phyloP scores from a whole-genome alignment of 306 rosid species.

The Aeschynomene evenia region DNA sequence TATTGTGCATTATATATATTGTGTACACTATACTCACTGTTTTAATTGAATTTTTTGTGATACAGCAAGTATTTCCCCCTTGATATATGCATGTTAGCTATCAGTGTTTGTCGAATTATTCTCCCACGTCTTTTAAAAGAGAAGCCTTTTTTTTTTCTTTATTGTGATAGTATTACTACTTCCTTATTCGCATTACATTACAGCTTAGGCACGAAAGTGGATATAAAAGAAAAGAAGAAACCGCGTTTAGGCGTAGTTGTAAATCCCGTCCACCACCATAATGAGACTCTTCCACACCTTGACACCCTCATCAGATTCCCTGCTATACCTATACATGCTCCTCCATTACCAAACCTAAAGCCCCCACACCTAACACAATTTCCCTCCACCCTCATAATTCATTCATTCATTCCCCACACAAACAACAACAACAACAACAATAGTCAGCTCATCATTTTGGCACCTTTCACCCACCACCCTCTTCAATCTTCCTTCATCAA shows the following conservation, averaged over 20 bases:
- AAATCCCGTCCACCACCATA: slow-evolving; percentile 21
- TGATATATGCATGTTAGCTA: no score
- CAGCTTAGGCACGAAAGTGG: not conserved
- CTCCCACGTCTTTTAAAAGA: no score
- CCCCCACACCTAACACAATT: not conserved
- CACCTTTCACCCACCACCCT: slow-evolving; percentile 11
- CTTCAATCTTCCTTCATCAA: slow-evolving; percentile 27
- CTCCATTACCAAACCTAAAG: not conserved
- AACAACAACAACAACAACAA: not conserved
- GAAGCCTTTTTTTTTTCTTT: no score
- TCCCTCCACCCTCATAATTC: not conserved
- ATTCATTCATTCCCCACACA: not conserved
- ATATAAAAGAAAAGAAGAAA: slow-evolving; percentile 9
- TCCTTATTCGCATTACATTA: not conserved
- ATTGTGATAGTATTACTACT: no score
- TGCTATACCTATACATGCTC: not conserved
- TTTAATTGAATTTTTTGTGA: no score
- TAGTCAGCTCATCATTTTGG: not conserved
- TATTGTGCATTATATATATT: no score
- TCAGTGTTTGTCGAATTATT: no score
- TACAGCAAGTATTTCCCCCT: no score
- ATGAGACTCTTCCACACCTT: not conserved
- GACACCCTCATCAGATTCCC: not conserved
- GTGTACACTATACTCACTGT: no score
- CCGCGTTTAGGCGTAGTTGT: slow-evolving; percentile 40